A percentile compares a stretch with the other conserved stretches of the same genome.
Conservation (phyloP, 495 filamentous ascomycete genomes). For the Aspergillus sparsus region DNA sequence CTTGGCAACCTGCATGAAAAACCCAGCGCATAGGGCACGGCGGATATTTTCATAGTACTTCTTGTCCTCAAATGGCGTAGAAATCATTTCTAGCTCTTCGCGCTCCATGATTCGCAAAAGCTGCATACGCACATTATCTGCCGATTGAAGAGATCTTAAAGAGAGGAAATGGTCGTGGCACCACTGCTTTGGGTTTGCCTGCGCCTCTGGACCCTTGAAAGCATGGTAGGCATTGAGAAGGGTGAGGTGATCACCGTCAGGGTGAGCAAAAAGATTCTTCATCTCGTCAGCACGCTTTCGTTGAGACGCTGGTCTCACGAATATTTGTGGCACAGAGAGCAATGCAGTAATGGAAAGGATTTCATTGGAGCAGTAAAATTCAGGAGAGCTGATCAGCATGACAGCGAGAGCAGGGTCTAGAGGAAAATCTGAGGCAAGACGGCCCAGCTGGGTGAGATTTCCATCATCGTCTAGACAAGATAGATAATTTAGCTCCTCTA, state of each 20-base stretch:
- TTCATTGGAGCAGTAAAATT: conserved; percentile 99
- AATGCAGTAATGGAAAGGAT: conserved; percentile 93
- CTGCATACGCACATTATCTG: conserved; percentile 90
- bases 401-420: conserved; percentile 94
- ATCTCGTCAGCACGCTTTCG: conserved; percentile 96
- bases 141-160: conserved; percentile 81
- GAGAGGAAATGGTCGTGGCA: conserved; percentile 98
- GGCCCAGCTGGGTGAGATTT: conserved; percentile 80
- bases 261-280: conserved; percentile 91
- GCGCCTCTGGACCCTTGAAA: conserved; percentile 75
- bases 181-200: conserved; percentile 80
- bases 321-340: conserved; percentile 92
- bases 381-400: conserved; percentile 95
- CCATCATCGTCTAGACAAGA: conserved; percentile 97
- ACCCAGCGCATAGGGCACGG: conserved; percentile 87
- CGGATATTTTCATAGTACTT: conserved; percentile 98
- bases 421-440: conserved; percentile 91
- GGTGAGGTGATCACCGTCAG: conserved; percentile 92
- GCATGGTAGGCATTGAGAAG: conserved; percentile 98
- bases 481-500: conserved; percentile 97
- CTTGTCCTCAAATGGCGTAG: conserved; percentile 89
- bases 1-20: conserved; percentile 99
- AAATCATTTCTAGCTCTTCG: conserved; percentile 78
- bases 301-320: conserved; percentile 79
- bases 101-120: conserved; percentile 96